Percentiles rank a stretch among this genome's conserved stretches.
Conservation (phyloP, 2,329 filamentous ascomycete species). For the Penicillium sp. region DNA sequence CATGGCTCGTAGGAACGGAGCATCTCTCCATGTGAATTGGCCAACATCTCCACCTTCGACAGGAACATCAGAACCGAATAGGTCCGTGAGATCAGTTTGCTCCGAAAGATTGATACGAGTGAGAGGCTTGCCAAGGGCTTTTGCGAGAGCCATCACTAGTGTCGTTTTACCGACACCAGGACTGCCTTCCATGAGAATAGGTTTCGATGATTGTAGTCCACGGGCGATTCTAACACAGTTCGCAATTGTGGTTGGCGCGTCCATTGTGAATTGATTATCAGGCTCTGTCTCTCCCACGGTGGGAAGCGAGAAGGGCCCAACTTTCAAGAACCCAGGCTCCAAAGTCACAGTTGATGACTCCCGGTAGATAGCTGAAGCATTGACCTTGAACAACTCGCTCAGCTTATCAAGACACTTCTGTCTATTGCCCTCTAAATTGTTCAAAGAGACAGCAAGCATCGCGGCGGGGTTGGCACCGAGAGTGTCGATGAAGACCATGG, state of each 20-base stretch:
- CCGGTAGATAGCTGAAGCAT: conserved; percentile 67
- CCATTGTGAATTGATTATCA: conserved; percentile 71
- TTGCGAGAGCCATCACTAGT: conserved; percentile 79
- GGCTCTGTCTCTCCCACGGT: conserved; percentile 51
- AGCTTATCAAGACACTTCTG: conserved; percentile 72
- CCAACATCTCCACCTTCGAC: conserved; percentile 90
- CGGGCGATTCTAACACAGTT: conserved; percentile 91
- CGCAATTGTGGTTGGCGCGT: conserved; percentile 82
- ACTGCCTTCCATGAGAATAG: conserved; percentile 91
- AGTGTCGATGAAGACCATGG: conserved; percentile 94
- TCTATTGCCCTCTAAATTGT: conserved; percentile 70
- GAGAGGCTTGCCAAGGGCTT: conserved; percentile 74
- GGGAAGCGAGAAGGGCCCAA: conserved; percentile 73
- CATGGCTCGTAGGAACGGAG: conserved; percentile 94
- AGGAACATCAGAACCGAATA: conserved; percentile 95
- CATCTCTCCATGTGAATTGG: conserved; percentile 92
- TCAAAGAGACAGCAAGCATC: conserved; percentile 70
- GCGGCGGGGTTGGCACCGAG: conserved; percentile 93
- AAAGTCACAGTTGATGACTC: conserved; percentile 60
- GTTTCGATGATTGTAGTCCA: conserved; percentile 84
- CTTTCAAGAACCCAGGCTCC: conserved; percentile 56
- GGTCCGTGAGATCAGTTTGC: conserved; percentile 94
- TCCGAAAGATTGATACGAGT: conserved; percentile 97
- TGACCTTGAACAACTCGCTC: conserved; percentile 62
- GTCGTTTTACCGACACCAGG: conserved; percentile 99